Percentiles rank a stretch among this genome's conserved stretches.
Evolutionary conservation across 2,329 filamentous ascomycete species (phyloP).

Genomic region (Alternaria triticina): DNA sequence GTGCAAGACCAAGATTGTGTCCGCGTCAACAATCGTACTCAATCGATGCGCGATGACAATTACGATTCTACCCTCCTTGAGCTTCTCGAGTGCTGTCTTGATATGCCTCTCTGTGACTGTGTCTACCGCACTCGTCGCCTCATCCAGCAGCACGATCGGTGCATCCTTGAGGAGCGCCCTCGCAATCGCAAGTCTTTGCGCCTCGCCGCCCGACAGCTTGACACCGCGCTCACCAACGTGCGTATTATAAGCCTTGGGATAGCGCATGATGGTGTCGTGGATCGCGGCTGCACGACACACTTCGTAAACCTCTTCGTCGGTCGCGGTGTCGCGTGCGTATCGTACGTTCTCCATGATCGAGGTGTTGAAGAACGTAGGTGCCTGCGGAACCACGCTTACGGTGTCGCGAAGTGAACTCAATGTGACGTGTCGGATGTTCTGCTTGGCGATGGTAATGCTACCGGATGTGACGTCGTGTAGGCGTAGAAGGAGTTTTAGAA

Average conservation of each 20-base stretch:
- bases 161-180: conserved; percentile 77
- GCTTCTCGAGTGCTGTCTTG: conserved; percentile 61
- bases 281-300: conserved; percentile 66
- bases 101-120: conserved; percentile 69
- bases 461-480: conserved; percentile 63
- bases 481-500: conserved; percentile 62
- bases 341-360: conserved; percentile 67
- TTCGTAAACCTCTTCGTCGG: conserved; percentile 61
- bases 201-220: conserved; percentile 65
- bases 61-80: conserved; percentile 66
- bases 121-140: conserved; percentile 84
- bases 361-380: conserved; percentile 66
- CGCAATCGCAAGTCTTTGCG: conserved; percentile 70
- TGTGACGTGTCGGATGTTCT: conserved; percentile 63
- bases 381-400: conserved; percentile 68
- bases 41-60: conserved; percentile 76
- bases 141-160: conserved; percentile 80
- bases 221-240: conserved; percentile 38
- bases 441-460: conserved; percentile 60
- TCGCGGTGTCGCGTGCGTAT: conserved; percentile 64
- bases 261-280: conserved; percentile 65
- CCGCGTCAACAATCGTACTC: conserved; percentile 80
- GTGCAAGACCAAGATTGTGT: conserved; percentile 45
- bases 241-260: conserved; percentile 50
- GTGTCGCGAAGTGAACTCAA: conserved; percentile 61